These are phyloP conservation scores for Erythrophleum fordii DNA, from an alignment of 306 rosid species.

Conservation along the genomic window DNA sequence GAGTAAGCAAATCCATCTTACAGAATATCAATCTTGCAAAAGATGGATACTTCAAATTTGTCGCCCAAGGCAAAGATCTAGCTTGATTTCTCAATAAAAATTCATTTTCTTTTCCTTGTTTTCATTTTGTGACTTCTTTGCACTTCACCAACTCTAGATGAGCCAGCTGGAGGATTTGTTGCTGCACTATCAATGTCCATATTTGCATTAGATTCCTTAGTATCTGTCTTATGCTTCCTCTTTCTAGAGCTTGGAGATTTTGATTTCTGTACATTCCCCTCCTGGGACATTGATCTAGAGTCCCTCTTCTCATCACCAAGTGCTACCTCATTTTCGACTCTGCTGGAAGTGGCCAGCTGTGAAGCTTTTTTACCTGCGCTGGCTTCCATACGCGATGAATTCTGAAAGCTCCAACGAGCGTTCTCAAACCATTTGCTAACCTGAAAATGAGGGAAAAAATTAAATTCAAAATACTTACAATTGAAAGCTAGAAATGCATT, in stretches of 20 bases:
- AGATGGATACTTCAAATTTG: constrained; percentile 36
- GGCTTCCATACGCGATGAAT: constrained; percentile 46
- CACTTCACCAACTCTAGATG: constrained; percentile 38
- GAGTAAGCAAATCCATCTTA: constrained; percentile 38
- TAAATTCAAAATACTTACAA: background rate
- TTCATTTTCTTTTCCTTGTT: constrained; percentile 59
- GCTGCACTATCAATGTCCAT: constrained; percentile 18
- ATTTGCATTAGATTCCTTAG: constrained; percentile 42
- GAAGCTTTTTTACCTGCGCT: constrained; percentile 47
- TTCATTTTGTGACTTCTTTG: constrained; percentile 45
- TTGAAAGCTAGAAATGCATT: background rate
- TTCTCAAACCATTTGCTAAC: constrained; percentile 96
- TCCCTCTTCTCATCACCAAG: constrained; percentile 36
- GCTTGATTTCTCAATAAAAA: constrained; percentile 36
- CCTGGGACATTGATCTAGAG: constrained; percentile 28
- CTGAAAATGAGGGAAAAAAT: constrained; percentile 43
- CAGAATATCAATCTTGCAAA: constrained; percentile 38
- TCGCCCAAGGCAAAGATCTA: constrained; percentile 34
- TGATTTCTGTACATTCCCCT: constrained; percentile 44
- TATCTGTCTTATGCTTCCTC: constrained; percentile 63
- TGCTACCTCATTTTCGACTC: constrained; percentile 40
- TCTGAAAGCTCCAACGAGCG: constrained; percentile 71
- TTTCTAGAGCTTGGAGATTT: constrained; percentile 52
- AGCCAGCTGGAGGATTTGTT: constrained; percentile 37
- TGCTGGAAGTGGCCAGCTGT: constrained; percentile 29